These are phyloP conservation scores for Neocucurbitaria cava DNA, from an alignment of 2,329 filamentous ascomycete species.

Conservation along the genomic window DNA sequence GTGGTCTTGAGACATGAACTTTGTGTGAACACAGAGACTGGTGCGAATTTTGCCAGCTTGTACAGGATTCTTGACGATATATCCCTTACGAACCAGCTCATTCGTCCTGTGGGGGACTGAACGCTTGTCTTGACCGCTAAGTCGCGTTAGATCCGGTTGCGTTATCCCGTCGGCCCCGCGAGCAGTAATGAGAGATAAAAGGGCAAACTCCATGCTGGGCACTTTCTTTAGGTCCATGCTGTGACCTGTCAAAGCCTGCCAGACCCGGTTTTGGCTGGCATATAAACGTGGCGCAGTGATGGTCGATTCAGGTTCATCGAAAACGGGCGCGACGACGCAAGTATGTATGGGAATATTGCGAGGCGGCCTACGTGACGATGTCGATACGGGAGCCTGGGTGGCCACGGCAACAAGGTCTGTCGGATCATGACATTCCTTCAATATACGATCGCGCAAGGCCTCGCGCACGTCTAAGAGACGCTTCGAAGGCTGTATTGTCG, in stretches of 20 bases:
- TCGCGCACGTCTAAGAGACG: conserved; percentile 20
- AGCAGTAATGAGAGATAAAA: conserved; percentile 66
- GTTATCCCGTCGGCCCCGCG: conserved; percentile 62
- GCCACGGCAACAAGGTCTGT: not conserved
- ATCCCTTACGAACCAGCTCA: conserved; percentile 62
- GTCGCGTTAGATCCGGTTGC: conserved; percentile 62
- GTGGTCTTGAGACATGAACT: conserved; percentile 52
- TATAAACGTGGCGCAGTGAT: conserved; percentile 40
- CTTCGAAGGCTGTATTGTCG: conserved; percentile 13
- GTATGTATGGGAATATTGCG: conserved; percentile 17
- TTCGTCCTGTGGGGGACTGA: conserved; percentile 69
- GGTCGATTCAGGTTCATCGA: conserved; percentile 32
- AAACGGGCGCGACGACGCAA: conserved; percentile 21
- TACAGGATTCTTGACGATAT: conserved; percentile 62
- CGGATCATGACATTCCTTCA: conserved; percentile 9
- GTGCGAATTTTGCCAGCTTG: conserved; percentile 57
- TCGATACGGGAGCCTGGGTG: not conserved
- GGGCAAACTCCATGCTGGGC: conserved; percentile 61
- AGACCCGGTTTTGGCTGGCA: conserved; percentile 63
- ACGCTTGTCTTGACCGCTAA: conserved; percentile 69
- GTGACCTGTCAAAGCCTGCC: conserved; percentile 67
- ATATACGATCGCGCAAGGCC: conserved; percentile 29
- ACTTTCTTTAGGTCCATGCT: conserved; percentile 62
- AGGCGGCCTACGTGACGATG: conserved; percentile 7
- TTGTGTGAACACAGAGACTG: conserved; percentile 62